Evolutionary conservation across 2,329 filamentous ascomycete genomes (phyloP), one percentile per base, ranked within the genome.

Genomic region (Talaromyces islandicus): DNA sequence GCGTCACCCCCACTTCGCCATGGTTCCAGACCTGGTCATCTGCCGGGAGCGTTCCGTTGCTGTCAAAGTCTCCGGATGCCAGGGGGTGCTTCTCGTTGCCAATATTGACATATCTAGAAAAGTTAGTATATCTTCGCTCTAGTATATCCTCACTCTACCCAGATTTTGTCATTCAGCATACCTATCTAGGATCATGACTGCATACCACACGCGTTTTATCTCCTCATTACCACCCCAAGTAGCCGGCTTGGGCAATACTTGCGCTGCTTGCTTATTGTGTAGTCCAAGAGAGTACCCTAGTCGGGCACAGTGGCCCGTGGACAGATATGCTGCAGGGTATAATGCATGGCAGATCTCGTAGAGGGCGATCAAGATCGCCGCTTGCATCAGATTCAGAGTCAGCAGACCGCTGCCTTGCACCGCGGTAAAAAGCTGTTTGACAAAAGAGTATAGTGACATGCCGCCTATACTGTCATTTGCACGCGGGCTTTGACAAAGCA

Each of bases 271-370:
- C 11, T 64, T 57, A 57, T 67, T 60, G 57, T 69, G 62, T 24
- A 69, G 48, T 10, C 66, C 67, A 30, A 69, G 50, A 1, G 60
- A 57, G 29, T 66, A 63, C 14, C 67, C 66, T 11, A 69, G 27
- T 35, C 65, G 57, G 2, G 66, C 64, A 54, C 62, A 68, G 43
- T 67, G 64, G 4, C 63, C 65, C 3, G 63, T 63, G 14, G 69
- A 69, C 17, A 74, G 58, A 58, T 69, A 74, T 27, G 73, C 73
- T 10, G 70, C 68, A 6, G 73, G 73, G 57, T 73, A 74, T 17
- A 75, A 74, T n/a, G 65, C 69, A 61, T 75, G 70, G 2, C 67
- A 69, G 19, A 71, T 57, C 59, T 75, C 73, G 53, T 74, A 75
- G 3, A 69, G 35, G 21, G 69, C 63, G 24, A 75, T 65, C n/a